Base-by-base conservation (phyloP, 805 yeast genomes). In the Debaryomyces castellii region DNA sequence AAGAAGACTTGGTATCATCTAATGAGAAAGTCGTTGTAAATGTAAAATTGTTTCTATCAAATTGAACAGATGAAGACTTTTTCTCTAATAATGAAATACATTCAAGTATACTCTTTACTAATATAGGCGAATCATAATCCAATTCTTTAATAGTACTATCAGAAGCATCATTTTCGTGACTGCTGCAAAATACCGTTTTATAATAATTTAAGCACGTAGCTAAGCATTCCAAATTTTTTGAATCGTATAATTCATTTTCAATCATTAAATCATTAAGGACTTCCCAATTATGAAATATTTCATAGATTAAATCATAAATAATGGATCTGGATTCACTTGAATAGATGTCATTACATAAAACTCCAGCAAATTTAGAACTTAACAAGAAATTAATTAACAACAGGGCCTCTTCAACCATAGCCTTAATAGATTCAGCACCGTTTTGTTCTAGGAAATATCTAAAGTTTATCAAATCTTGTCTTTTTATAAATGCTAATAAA, bases 251-350 rank as follows among this genome's bases (percentile, higher is more conserved):
- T 9, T 23, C 40, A n/a, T 20, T 12, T 11, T 44, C 24, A 18
- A 16, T 16, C 7, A 49, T 9, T 24, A 57, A 38, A 17, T 40
- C 47, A 23, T 51, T 45, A 34, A 63, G 38, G 3, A 48, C 17
- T 17, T 59, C 60, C 40, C 55, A 59, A 41, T 67, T 60, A 41
- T 59, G 53, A 36, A 67, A 55, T 28, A 67, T 49, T 12, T 54
- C 47, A 48, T 66, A 65, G 16, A 66, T 52, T 50, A 67, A 58
- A 40, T 66, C 69, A 42, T 57, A 64, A 45, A 57, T 66, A 27
- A 63, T 50, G 3, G 67, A 48, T 45, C 55, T 57, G 35, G 53
- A 52, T 9, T 53, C 34, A 40, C 57, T 62, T 14, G 46, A 27
- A 18, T 12, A 14, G 14, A 17, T 20, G 16, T 39, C 34, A 12